A percentile compares a stretch with the other conserved stretches of the same genome.
These are phyloP conservation scores for Sarocladiaceae sp. DNA, from an alignment of 2,329 filamentous ascomycete genomes.

Conservation along the genomic window DNA sequence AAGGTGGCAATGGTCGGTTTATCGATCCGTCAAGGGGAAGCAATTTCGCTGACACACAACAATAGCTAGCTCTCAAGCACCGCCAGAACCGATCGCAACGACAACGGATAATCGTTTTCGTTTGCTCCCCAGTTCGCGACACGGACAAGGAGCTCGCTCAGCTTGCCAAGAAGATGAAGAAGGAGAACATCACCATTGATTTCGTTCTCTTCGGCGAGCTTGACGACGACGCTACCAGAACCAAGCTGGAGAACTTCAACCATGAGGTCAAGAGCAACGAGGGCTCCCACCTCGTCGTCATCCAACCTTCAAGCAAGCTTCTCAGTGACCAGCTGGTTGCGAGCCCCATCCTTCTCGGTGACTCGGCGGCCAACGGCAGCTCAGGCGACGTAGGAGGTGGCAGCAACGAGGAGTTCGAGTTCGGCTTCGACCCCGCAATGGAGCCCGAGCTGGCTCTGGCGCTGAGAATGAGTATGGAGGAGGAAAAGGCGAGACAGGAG, in stretches of 20 bases:
- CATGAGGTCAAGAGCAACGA: constrained; percentile 87
- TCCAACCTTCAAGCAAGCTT: constrained; percentile 84
- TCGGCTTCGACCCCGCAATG: constrained; percentile 82
- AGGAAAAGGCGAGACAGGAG: constrained; percentile 91
- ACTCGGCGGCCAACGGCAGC: constrained; percentile 54
- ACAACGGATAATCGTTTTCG: constrained; percentile 94
- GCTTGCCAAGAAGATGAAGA: constrained; percentile 98
- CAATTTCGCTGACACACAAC: not conserved
- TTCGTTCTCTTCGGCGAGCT: constrained; percentile 93
- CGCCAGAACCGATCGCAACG: constrained; percentile 95
- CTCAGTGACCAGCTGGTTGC: constrained; percentile 88
- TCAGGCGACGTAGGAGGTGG: constrained; percentile 47
- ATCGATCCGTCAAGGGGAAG: not conserved
- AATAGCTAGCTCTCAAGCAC: constrained; percentile 89
- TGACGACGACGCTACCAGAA: constrained; percentile 78
- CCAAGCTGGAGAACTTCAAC: constrained; percentile 92
- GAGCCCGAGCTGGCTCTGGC: constrained; percentile 94
- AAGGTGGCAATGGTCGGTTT: constrained; percentile 82
- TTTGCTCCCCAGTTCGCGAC: constrained; percentile 87
- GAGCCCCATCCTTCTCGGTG: constrained; percentile 83
- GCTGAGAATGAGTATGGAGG: constrained; percentile 94
- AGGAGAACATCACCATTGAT: constrained; percentile 88
- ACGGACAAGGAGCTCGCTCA: constrained; percentile 83
- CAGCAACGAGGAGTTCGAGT: constrained; percentile 60
- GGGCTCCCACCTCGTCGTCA: constrained; percentile 83